Base-by-base conservation (phyloP, 345 rosid genomes). In the Gossypium arboreum region DNA sequence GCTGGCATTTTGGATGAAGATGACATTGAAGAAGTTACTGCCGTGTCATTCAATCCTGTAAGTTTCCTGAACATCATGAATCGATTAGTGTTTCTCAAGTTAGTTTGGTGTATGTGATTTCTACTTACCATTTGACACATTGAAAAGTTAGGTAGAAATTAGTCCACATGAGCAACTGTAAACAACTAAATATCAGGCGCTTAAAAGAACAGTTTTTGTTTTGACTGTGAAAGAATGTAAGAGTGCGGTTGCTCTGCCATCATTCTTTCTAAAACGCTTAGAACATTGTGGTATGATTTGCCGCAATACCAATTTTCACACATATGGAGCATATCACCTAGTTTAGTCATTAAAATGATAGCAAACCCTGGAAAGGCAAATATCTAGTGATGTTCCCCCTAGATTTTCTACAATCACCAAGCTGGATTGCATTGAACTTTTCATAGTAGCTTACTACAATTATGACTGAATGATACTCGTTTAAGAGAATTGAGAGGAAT, bases 41-140 rank as follows among this genome's bases (percentile, higher is more conserved):
- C 89, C 44, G 79, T 81, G 13, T 79, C 86, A 27, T 94, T 94
- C 70, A 94, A 92, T 83, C 98, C 98, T 77, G 98, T 94, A 85
- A 83, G 90, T 81, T 34, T 72, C 73, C 73, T 52, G 24, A 71
- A 59, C 55, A 63, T 47, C 54, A 66, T 44, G 43, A 45, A 24
- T 66, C 52, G 24, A 57, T 22, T 15, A 72, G 15, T 51, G 4
- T 47, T 50, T 76, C 25, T 43, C 34, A 45, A 63, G 12, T 58
- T 55, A 58, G n/a, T 55, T 76, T 7, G 20, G 20, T 64, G 22
- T 41, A 29, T 22, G 18, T 48, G 13, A 24, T 47, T 47, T 47
- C 20, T 45, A 18, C 5, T 10, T 13, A 29, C 3, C 11, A 61
- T 61, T 61, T 43, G 44, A n/a, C 1, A 4, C 66, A 61, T 61